phyloP scores from a whole-genome alignment of 345 rosid genomes.

The Excoecaria agallocha region DNA sequence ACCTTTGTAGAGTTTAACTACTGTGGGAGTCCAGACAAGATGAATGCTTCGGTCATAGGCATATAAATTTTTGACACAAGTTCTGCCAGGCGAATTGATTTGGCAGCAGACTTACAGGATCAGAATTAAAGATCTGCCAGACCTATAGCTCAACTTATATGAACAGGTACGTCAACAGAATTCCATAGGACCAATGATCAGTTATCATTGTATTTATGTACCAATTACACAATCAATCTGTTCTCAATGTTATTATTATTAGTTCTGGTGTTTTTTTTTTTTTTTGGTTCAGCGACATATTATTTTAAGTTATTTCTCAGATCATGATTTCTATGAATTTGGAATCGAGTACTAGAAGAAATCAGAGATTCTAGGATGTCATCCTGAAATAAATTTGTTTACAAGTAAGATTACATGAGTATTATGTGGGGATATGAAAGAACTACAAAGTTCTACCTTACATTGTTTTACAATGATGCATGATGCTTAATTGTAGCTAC shows the following conservation, averaged over 20 bases:
- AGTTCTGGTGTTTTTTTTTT: background rate
- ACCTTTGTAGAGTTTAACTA: constrained; percentile 74
- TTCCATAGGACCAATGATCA: background rate
- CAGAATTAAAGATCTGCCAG: constrained; percentile 4
- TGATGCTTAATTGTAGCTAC: too few species aligned
- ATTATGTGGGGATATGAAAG: background rate
- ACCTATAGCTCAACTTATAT: background rate
- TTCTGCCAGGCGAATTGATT: background rate
- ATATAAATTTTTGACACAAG: constrained; percentile 35
- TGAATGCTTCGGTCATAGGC: constrained; percentile 62
- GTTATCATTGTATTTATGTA: background rate
- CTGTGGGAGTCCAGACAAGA: constrained; percentile 51
- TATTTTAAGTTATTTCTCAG: background rate
- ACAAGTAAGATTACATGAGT: background rate
- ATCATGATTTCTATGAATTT: background rate
- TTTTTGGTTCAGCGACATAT: background rate
- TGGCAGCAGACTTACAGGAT: background rate
- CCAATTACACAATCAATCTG: background rate
- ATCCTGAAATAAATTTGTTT: background rate
- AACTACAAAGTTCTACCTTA: constrained; percentile 5
- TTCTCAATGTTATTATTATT: background rate
- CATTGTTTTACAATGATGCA: too few species aligned
- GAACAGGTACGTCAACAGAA: background rate
- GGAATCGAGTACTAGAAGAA: background rate
- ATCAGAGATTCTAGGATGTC: background rate